These are phyloP conservation scores for Ophiocordyceps camponoti-floridani DNA, from an alignment of 2,329 filamentous ascomycete species.

Conservation along the genomic window DNA sequence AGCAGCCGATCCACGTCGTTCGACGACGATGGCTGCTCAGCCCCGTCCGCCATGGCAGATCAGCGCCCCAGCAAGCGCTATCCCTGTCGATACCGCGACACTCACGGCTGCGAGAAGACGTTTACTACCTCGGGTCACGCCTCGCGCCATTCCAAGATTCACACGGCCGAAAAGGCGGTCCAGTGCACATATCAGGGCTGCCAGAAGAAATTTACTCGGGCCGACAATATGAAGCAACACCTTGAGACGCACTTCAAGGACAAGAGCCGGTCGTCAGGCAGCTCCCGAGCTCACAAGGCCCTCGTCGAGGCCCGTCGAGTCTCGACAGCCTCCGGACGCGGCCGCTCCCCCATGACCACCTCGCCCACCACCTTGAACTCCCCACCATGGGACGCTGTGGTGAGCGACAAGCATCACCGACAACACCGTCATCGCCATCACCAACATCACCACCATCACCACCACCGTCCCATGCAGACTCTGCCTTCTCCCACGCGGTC, in stretches of 20 bases:
- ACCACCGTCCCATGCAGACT: slow-evolving; percentile 16
- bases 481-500: slow-evolving; percentile 16
- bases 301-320: slow-evolving; percentile 15
- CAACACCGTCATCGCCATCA: slow-evolving; percentile 5
- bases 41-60: slow-evolving; percentile 18
- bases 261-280: slow-evolving; percentile 27
- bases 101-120: slow-evolving; percentile 55
- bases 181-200: slow-evolving; percentile 50
- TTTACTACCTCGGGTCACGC: slow-evolving; percentile 76
- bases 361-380: slow-evolving; percentile 6
- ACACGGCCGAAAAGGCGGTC: slow-evolving; percentile 65
- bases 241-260: slow-evolving; percentile 58
- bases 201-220: slow-evolving; percentile 63
- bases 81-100: slow-evolving; percentile 55
- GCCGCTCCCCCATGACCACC: slow-evolving; percentile 10
- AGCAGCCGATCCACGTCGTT: slow-evolving; percentile 30
- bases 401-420: not conserved
- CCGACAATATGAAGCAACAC: slow-evolving; percentile 81
- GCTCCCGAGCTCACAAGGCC: slow-evolving; percentile 14
- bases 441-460: slow-evolving; percentile 10
- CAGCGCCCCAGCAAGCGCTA: slow-evolving; percentile 46
- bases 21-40: slow-evolving; percentile 32
- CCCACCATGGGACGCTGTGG: slow-evolving; percentile 19
- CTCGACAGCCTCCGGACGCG: slow-evolving; percentile 13
- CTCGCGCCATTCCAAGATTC: slow-evolving; percentile 71